Conservation (phyloP, 345 rosid species). For the Syzygium aromaticum region DNA sequence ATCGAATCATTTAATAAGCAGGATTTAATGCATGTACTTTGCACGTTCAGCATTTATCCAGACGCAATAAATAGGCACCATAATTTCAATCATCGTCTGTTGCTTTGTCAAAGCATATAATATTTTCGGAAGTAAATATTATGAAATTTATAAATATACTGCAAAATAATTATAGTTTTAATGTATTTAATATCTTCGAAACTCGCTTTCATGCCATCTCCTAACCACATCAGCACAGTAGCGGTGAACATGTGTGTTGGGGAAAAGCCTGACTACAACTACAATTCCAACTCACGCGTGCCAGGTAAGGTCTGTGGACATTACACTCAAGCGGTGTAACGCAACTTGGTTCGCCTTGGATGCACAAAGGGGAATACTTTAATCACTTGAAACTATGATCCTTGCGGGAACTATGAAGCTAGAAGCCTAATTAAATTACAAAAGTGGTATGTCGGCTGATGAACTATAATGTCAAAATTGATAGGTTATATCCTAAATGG, state of each 20-base stretch:
- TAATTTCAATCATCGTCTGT: neutral
- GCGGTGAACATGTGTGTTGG: no score
- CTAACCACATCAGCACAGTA: no score
- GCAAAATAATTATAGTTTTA: no score
- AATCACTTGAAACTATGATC: conserved; percentile 19
- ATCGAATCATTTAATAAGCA: neutral
- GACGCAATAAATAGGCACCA: neutral
- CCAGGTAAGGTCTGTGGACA: no score
- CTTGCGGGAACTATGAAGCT: neutral
- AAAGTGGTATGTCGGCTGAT: neutral
- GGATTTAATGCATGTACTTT: neutral
- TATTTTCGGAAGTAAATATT: neutral
- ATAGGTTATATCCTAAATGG: no score
- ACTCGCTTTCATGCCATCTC: no score
- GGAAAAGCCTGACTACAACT: no score
- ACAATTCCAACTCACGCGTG: no score
- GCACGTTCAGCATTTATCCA: neutral
- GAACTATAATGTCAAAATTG: neutral
- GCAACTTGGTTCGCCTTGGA: conserved; percentile 1
- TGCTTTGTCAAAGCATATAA: neutral
- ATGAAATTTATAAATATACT: no score
- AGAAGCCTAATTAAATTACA: conserved; percentile 3
- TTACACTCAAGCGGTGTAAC: conserved; percentile 1
- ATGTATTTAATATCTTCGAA: no score
- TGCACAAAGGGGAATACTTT: conserved; percentile 8